Evolutionary conservation across 148 eudicot genomes (phyloP), one percentile per base, ranked within the genome.

Genomic region (Silene uniflora): DNA sequence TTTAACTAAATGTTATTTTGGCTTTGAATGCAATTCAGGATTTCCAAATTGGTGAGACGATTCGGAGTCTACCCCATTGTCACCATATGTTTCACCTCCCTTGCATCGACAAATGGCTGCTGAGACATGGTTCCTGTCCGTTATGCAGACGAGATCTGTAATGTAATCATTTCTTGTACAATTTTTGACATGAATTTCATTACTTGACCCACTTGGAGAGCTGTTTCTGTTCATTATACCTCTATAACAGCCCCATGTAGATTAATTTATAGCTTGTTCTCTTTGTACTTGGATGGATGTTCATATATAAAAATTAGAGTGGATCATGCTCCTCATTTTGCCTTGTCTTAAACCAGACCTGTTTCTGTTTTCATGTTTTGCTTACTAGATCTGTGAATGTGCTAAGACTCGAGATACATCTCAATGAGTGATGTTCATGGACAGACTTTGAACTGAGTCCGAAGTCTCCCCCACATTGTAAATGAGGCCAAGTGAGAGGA

Each of bases 61-160:
- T 89, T 23, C 77, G 98, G 68, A 88, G 92, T 75, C 83, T 93
- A 81, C 98, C 98, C 49, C 90, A 91, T 12, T 93, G 98, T 69
- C 88, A 91, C 78, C 98, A 93, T 81, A 85, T 91, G 89, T 93
- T 93, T 83, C 98, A 93, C 85, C 90, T 90, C 76, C 97, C 98
- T 32, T 93, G 97, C 90, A 93, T 93, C 29, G 98, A 93, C 76
- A 90, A 89, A 79, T 93, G 98, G 98, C 85, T 93, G 77, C 80
- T 91, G 73, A 91, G 91, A 82, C 98, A 91, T 44, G 93, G 87
- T 65, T 93, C 98, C 62, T 93, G 98, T 88, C 98, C 98, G 7
- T 76, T 93, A 76, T 93, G 98, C 88, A 82, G 98, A 86, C 87
- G 98, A 72, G 97, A 93, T 82, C 83, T 93, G 85, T 93, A 83